These are phyloP conservation scores for Ceratopteris richardii DNA, from an alignment of 75 land plant species.

Conservation along the genomic window DNA sequence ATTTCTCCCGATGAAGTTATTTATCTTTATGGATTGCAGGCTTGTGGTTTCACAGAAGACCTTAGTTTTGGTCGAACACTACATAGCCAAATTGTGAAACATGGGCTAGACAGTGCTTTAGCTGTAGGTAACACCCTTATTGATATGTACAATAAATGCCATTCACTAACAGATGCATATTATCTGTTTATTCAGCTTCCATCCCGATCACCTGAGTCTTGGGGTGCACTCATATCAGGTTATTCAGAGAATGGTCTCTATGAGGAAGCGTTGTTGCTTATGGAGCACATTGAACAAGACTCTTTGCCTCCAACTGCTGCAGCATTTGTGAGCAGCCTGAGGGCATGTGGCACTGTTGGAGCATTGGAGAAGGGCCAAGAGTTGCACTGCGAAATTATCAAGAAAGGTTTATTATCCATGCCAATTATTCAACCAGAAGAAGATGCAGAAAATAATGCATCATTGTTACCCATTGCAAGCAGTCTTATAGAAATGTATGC, in stretches of 20 bases:
- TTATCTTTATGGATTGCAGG: constrained; percentile 32
- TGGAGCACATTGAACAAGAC: constrained; percentile 29
- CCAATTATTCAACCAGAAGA: not conserved
- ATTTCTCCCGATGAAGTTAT: constrained; percentile 21
- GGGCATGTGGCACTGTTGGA: constrained; percentile 13
- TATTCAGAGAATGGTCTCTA: constrained; percentile 22
- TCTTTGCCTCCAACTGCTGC: constrained; percentile 7
- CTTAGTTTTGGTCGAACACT: constrained; percentile 20
- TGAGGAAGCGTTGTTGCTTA: constrained; percentile 19
- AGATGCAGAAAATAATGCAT: not conserved
- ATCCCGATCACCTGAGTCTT: constrained; percentile 39
- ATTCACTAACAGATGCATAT: constrained; percentile 29
- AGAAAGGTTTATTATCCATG: not conserved
- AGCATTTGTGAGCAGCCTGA: constrained; percentile 7
- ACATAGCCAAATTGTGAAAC: constrained; percentile 27
- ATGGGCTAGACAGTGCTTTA: constrained; percentile 1
- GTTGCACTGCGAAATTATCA: constrained; percentile 2
- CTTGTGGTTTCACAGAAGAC: constrained; percentile 23
- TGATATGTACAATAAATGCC: constrained; percentile 30
- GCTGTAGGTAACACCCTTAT: constrained; percentile 8
- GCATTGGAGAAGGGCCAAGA: constrained; percentile 27
- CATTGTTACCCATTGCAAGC: constrained; percentile 5
- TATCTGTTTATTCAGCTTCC: constrained; percentile 42
- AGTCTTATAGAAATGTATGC: constrained; percentile 18
- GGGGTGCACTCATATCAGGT: constrained; percentile 52